phyloP scores from a whole-genome alignment of 2,329 filamentous ascomycete species.

The Exophiala calicioides region DNA sequence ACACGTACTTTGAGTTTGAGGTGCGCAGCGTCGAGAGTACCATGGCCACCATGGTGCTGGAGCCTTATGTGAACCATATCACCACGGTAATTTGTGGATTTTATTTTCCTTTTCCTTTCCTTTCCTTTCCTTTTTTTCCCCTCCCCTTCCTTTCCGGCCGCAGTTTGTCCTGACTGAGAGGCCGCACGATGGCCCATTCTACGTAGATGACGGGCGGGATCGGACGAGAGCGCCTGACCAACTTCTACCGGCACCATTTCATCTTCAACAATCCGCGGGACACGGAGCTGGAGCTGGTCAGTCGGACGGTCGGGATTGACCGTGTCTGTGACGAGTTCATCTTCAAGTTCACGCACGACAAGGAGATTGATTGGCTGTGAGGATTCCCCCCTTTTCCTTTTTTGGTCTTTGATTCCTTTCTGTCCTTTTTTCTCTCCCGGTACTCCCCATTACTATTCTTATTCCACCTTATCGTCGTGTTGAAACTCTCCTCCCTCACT shows the following conservation, averaged over 20 bases:
- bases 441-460: too few species aligned
- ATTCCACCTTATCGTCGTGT: slow-evolving; percentile 5
- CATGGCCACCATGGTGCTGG: slow-evolving; percentile 78
- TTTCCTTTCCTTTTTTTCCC: too few species aligned
- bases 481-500: too few species aligned
- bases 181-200: too few species aligned
- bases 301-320: slow-evolving; percentile 70
- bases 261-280: slow-evolving; percentile 72
- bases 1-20: slow-evolving; percentile 70
- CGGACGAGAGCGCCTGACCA: slow-evolving; percentile 61
- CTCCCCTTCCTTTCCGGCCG: too few species aligned
- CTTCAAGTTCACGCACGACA: slow-evolving; percentile 64
- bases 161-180: too few species aligned
- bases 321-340: slow-evolving; percentile 72
- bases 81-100: slow-evolving; percentile 57
- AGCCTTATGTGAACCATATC: slow-evolving; percentile 78
- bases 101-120: slow-evolving; percentile 2
- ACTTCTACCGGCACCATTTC: slow-evolving; percentile 73
- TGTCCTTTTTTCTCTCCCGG: not conserved
- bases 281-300: slow-evolving; percentile 67
- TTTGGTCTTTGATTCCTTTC: too few species aligned
- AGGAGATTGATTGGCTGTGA: slow-evolving; percentile 69
- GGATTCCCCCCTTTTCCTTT: slow-evolving; percentile 32
- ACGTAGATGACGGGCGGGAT: slow-evolving; percentile 68
- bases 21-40: slow-evolving; percentile 69